Conservation (phyloP, 2,329 filamentous ascomycete species). For the Rasamsonia emersonii region DNA sequence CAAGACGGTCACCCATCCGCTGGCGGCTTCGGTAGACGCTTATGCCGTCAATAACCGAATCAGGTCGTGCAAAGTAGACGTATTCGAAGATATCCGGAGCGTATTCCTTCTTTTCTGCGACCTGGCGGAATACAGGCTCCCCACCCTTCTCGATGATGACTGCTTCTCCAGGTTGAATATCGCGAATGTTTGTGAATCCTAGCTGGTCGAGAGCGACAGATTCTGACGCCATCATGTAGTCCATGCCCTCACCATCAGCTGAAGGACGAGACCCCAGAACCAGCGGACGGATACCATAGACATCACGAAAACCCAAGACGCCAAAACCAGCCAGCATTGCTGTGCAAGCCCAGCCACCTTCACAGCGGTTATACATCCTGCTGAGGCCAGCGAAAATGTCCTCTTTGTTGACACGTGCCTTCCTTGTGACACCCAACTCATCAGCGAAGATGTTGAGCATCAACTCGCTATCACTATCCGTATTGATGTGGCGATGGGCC, state of each 20-base stretch:
- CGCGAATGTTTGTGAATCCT: conserved; percentile 65
- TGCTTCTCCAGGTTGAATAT: conserved; percentile 75
- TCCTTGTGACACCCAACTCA: conserved; percentile 70
- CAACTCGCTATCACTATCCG: conserved; percentile 78
- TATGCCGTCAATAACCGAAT: conserved; percentile 78
- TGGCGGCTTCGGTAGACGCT: conserved; percentile 75
- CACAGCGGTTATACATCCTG: conserved; percentile 63
- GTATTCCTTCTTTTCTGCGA: conserved; percentile 60
- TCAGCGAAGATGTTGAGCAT: conserved; percentile 85
- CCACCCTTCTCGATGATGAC: conserved; percentile 76
- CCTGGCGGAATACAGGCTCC: conserved; percentile 65
- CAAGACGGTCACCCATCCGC: conserved; percentile 78
- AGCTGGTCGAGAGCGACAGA: conserved; percentile 75
- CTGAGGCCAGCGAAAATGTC: conserved; percentile 67
- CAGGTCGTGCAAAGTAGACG: conserved; percentile 78
- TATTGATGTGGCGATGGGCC: conserved; percentile 80
- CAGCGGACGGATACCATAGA: conserved; percentile 74
- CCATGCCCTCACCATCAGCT: conserved; percentile 54
- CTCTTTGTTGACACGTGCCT: conserved; percentile 67
- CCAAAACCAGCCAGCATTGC: conserved; percentile 73
- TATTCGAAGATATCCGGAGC: conserved; percentile 82
- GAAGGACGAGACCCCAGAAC: conserved; percentile 68
- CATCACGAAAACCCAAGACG: conserved; percentile 69
- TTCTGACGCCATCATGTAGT: conserved; percentile 90
- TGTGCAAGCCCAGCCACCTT: conserved; percentile 71